Evolutionary conservation across 169 alveolate species (phyloP).

Genomic region (Cryptosporidium viatorum): DNA sequence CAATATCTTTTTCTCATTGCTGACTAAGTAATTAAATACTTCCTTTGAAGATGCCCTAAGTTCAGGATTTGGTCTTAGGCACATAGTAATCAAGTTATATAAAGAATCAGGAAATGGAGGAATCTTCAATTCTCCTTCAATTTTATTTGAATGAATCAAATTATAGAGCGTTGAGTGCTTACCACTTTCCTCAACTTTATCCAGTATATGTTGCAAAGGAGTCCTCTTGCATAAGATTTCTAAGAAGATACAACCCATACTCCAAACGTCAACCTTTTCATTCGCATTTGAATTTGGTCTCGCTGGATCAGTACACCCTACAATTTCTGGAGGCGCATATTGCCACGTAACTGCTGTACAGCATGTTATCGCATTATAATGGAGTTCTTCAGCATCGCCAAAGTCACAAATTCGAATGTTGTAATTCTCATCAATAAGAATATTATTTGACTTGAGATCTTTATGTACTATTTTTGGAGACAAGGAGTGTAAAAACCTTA

Average conservation of each 20-base stretch:
- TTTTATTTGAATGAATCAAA: conserved; percentile 42
- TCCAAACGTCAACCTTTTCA: conserved; percentile 78
- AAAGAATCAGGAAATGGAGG: conserved; percentile 67
- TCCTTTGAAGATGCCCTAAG: conserved; percentile 69
- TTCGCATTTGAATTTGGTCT: conserved; percentile 73
- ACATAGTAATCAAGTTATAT: conserved; percentile 62
- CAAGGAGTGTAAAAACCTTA: conserved; percentile 61
- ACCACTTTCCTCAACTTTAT: conserved; percentile 45
- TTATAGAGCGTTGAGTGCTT: conserved; percentile 71
- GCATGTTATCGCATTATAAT: conserved; percentile 57
- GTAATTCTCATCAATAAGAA: conserved; percentile 84
- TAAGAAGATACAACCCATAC: conserved; percentile 75
- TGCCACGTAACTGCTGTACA: conserved; percentile 79
- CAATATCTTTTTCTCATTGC: conserved; percentile 33
- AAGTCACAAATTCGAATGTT: conserved; percentile 89
- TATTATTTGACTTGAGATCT: conserved; percentile 92
- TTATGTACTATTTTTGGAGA: conserved; percentile 90
- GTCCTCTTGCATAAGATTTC: conserved; percentile 62
- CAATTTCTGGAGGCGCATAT: conserved; percentile 77
- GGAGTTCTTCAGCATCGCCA: conserved; percentile 82
- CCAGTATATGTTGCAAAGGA: conserved; percentile 69
- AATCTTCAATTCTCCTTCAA: conserved; percentile 49
- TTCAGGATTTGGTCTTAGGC: conserved; percentile 67
- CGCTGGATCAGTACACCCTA: conserved; percentile 76
- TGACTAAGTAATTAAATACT: conserved; percentile 50